These are phyloP conservation scores for Galerina sulciceps DNA, from an alignment of 768 basidiomycete species.

Conservation along the genomic window DNA sequence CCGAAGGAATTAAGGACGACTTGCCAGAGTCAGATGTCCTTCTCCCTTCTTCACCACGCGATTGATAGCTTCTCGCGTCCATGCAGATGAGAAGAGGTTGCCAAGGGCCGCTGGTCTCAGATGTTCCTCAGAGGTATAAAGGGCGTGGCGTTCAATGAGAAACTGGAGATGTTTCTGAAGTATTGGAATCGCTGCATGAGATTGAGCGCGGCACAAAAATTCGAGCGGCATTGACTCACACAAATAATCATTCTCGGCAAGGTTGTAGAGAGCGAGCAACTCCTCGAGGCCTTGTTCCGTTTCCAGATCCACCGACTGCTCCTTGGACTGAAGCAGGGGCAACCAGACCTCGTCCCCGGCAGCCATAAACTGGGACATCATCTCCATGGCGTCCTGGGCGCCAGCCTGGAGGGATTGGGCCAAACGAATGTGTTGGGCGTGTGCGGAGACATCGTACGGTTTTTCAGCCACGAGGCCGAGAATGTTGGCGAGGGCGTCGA, in stretches of 20 bases:
- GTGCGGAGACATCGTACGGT: constrained; percentile 65
- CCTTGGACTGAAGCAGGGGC: constrained; percentile 63
- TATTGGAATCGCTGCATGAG: constrained; percentile 67
- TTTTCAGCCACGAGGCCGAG: constrained; percentile 61
- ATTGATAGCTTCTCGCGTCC: constrained; percentile 61
- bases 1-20: not conserved
- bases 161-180: constrained; percentile 73
- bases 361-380: constrained; percentile 65
- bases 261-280: constrained; percentile 62
- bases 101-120: constrained; percentile 54
- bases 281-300: constrained; percentile 55
- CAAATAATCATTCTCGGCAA: constrained; percentile 77
- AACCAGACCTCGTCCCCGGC: constrained; percentile 76
- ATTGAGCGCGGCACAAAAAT: constrained; percentile 9
- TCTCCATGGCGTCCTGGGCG: constrained; percentile 62
- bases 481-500: constrained; percentile 66
- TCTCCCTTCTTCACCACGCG: constrained; percentile 60
- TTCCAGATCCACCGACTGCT: constrained; percentile 52
- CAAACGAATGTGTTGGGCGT: constrained; percentile 69
- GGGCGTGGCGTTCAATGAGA: constrained; percentile 45
- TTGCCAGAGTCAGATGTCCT: constrained; percentile 68
- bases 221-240: constrained; percentile 52
- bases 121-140: constrained; percentile 41
- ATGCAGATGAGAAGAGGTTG: constrained; percentile 61
- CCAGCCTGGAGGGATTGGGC: constrained; percentile 63